Percentiles rank a stretch among this genome's conserved stretches.
Conservation (phyloP, 2,329 filamentous ascomycete genomes). For the Colletotrichum sojae region DNA sequence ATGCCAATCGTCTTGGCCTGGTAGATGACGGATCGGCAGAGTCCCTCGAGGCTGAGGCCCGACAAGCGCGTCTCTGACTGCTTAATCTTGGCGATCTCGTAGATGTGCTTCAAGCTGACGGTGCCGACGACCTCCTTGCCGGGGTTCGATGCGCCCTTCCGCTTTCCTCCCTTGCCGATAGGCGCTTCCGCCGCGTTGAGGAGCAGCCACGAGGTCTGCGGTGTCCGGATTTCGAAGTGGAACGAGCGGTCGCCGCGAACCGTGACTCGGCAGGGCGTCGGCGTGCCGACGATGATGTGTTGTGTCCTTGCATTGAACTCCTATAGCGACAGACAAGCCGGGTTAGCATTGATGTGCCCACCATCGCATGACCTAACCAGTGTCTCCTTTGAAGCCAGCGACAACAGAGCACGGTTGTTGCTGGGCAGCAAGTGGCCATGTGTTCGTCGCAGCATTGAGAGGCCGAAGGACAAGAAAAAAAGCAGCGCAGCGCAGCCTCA, state of each 20-base stretch:
- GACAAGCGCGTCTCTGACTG: slow-evolving; percentile 81
- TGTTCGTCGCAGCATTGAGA: slow-evolving; percentile 18
- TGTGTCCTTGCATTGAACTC: slow-evolving; percentile 97
- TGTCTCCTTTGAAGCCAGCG: slow-evolving; percentile 7
- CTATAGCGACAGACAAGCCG: slow-evolving; percentile 60
- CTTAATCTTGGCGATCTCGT: slow-evolving; percentile 98
- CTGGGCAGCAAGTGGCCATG: slow-evolving; percentile 34
- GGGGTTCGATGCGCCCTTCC: slow-evolving; percentile 83
- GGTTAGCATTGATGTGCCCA: slow-evolving; percentile 38
- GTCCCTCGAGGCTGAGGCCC: slow-evolving; percentile 76
- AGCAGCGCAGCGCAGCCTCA: slow-evolving; percentile 53
- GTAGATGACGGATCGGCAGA: slow-evolving; percentile 81
- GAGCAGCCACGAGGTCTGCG: slow-evolving; percentile 92
- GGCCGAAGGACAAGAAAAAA: slow-evolving; percentile 3
- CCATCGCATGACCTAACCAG: slow-evolving; percentile 28
- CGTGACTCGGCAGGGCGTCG: slow-evolving; percentile 90
- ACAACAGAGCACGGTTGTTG: slow-evolving; percentile 26
- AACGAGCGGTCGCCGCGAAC: slow-evolving; percentile 95
- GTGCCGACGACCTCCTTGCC: slow-evolving; percentile 85
- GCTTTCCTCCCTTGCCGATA: slow-evolving; percentile 79
- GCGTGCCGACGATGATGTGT: slow-evolving; percentile 85
- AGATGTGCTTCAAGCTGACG: slow-evolving; percentile 94
- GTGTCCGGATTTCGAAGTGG: slow-evolving; percentile 92
- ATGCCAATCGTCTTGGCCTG: slow-evolving; percentile 84
- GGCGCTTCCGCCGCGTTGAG: slow-evolving; percentile 86